Evolutionary conservation across 2,329 filamentous ascomycete species (phyloP).

Genomic region (Penicillium sp.): DNA sequence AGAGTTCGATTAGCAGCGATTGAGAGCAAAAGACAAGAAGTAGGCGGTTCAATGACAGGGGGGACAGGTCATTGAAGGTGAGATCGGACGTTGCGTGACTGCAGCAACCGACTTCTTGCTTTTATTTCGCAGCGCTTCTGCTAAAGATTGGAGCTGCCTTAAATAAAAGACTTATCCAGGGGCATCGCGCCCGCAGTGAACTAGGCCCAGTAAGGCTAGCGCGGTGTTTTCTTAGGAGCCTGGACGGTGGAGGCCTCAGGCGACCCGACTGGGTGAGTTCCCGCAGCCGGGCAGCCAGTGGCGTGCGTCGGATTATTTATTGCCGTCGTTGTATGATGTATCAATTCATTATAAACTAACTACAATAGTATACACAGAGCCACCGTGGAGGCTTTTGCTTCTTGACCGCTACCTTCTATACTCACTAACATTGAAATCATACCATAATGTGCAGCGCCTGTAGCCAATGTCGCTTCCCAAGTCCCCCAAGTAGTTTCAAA

Average conservation of each 20-base stretch:
- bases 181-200: not conserved
- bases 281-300: not conserved
- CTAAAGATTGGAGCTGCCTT: not conserved
- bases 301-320: not conserved
- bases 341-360: not conserved
- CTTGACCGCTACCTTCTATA: not conserved
- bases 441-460: not conserved
- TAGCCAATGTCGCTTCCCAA: not conserved
- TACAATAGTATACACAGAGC: not conserved
- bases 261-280: not conserved
- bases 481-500: not conserved
- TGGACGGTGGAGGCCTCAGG: not conserved
- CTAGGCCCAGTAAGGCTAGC: not conserved
- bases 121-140: not conserved
- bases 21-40: conserved; percentile 4
- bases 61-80: not conserved
- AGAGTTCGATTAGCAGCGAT: not conserved
- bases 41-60: not conserved
- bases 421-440: too few species aligned
- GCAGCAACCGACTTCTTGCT: not conserved
- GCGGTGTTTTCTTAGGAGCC: not conserved
- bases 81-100: not conserved
- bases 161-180: not conserved
- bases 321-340: not conserved
- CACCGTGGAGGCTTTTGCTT: too few species aligned